phyloP scores from a whole-genome alignment of 192 early-diverging fungal genomes.

The Podila clonocystis region DNA sequence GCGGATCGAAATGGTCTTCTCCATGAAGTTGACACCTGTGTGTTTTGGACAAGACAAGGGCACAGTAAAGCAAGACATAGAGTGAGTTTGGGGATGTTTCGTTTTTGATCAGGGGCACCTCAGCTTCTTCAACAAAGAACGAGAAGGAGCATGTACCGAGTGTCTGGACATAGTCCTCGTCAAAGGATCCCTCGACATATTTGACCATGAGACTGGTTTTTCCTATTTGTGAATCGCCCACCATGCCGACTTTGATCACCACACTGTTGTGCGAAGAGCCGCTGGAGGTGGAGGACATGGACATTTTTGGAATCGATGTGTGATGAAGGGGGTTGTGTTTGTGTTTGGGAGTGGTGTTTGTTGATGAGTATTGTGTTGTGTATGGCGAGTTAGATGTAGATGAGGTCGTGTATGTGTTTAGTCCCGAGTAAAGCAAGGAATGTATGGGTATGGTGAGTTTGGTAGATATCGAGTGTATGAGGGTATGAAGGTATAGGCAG shows the following conservation, averaged over 20 bases:
- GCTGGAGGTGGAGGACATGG: neutral
- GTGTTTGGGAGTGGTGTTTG: neutral
- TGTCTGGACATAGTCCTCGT: conserved; percentile 96
- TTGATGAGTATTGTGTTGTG: neutral
- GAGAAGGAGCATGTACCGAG: conserved; percentile 64
- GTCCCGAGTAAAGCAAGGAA: no score
- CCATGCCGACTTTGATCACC: conserved; percentile 94
- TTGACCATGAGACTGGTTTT: conserved; percentile 98
- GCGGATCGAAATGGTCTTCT: conserved; percentile 91
- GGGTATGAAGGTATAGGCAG: neutral
- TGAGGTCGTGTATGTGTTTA: no score
- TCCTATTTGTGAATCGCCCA: conserved; percentile 96
- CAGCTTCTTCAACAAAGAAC: neutral
- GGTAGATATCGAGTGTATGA: no score
- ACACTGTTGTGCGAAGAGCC: conserved; percentile 65
- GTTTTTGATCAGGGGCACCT: neutral
- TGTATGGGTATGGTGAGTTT: no score
- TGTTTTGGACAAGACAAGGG: neutral
- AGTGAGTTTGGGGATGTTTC: conserved; percentile 11
- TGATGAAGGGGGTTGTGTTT: no score
- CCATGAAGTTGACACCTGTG: conserved; percentile 94
- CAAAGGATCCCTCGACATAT: conserved; percentile 95
- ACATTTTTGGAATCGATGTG: neutral
- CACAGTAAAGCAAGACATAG: neutral
- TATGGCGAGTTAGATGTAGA: no score